Percentiles rank a stretch among this genome's conserved stretches.
These are phyloP conservation scores for Trichoderma erinaceum DNA, from an alignment of 495 filamentous ascomycete genomes.

Conservation along the genomic window DNA sequence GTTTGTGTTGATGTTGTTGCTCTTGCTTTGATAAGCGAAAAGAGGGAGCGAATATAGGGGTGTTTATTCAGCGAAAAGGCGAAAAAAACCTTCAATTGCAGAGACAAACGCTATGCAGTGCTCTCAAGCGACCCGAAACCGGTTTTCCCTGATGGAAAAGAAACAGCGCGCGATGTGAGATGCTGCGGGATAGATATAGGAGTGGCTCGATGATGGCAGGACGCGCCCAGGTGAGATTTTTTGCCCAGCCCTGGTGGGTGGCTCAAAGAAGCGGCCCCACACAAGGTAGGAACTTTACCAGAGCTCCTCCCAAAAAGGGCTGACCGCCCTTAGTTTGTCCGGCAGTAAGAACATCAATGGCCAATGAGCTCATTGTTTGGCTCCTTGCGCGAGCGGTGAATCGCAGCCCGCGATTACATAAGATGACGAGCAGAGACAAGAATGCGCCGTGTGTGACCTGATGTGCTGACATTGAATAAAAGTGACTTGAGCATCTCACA, in stretches of 20 bases:
- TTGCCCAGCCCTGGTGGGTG: slow-evolving; percentile 13
- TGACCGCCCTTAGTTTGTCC: slow-evolving; percentile 5
- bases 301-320: background rate
- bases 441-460: slow-evolving; percentile 8
- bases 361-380: background rate
- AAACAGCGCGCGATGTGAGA: background rate
- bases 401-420: background rate
- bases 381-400: background rate
- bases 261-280: slow-evolving; percentile 10
- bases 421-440: background rate
- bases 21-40: slow-evolving; percentile 6
- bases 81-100: background rate
- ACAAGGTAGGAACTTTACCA: slow-evolving; percentile 12
- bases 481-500: background rate
- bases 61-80: background rate
- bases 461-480: slow-evolving; percentile 5
- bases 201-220: slow-evolving; percentile 9
- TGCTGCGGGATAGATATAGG: slow-evolving; percentile 10
- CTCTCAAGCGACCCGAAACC: background rate
- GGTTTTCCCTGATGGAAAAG: background rate
- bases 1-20: slow-evolving; percentile 6
- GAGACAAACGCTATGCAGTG: background rate
- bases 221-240: slow-evolving; percentile 13
- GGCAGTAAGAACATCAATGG: background rate
- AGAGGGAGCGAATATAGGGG: background rate